These are phyloP conservation scores for Emmonsia crescens DNA, from an alignment of 2,329 filamentous ascomycete genomes.

Conservation along the genomic window DNA sequence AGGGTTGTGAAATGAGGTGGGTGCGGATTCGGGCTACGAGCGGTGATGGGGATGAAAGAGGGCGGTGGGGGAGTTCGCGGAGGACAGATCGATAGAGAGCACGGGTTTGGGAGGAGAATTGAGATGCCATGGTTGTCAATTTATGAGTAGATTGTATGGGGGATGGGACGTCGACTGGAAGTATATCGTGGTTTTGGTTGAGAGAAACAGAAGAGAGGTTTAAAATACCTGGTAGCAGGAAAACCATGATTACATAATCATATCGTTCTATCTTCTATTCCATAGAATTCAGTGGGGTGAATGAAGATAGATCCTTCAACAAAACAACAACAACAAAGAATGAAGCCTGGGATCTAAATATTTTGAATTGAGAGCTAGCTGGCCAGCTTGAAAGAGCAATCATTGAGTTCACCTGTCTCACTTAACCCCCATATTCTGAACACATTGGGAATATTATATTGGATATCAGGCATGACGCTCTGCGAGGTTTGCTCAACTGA, in stretches of 20 bases:
- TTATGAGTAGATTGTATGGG: neutral
- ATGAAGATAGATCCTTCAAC: neutral
- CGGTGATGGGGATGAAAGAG: slow-evolving; percentile 52
- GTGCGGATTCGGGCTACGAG: slow-evolving; percentile 60
- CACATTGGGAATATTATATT: neutral
- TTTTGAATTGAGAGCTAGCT: neutral
- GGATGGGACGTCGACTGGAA: neutral
- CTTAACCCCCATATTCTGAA: neutral
- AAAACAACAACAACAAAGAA: neutral
- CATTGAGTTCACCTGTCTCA: neutral
- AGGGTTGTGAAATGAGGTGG: slow-evolving; percentile 42
- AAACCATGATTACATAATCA: neutral
- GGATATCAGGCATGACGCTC: slow-evolving; percentile 4
- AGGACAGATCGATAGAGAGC: slow-evolving; percentile 80
- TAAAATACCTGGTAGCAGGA: no score
- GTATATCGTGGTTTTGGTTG: neutral
- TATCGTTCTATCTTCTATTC: neutral
- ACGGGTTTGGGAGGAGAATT: slow-evolving; percentile 40
- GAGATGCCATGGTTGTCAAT: slow-evolving; percentile 9
- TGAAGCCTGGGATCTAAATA: neutral
- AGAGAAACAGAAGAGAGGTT: no score
- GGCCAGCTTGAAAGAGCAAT: no score
- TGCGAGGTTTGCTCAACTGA: slow-evolving; percentile 21
- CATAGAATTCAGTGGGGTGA: no score
- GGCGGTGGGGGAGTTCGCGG: slow-evolving; percentile 72